Percentiles rank a stretch among this genome's conserved stretches.
phyloP scores from a whole-genome alignment of 108 stramenopile genomes.

The Pelagomonas calceolata region DNA sequence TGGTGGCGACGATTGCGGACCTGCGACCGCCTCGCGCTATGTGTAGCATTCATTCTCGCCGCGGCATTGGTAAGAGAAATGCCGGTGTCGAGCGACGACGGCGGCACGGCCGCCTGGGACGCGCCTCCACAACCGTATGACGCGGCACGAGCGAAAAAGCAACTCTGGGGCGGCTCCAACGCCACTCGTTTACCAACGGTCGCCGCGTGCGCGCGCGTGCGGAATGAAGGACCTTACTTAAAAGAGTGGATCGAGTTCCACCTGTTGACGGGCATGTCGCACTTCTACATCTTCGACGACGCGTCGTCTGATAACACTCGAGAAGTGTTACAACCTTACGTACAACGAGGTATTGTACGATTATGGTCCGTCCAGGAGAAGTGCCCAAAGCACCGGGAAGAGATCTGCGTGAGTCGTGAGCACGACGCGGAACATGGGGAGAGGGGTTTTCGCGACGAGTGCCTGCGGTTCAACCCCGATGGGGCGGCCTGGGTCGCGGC shows the following conservation, averaged over 20 bases:
- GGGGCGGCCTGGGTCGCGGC: neutral
- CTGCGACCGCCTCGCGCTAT: no score
- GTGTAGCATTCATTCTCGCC: no score
- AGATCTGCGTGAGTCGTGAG: neutral
- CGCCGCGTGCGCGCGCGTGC: neutral
- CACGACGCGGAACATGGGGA: neutral
- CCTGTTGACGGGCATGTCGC: neutral
- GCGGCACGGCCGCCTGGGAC: neutral
- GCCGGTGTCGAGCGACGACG: neutral
- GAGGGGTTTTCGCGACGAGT: neutral
- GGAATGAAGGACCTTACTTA: neutral
- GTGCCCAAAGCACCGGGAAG: neutral
- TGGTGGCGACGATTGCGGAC: no score
- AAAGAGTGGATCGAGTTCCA: neutral
- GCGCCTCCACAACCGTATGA: neutral
- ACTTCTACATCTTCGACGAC: conserved; percentile 1
- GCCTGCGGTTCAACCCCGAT: neutral
- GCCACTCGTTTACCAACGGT: neutral
- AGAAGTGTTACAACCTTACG: neutral
- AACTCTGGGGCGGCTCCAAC: no score
- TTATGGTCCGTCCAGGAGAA: neutral
- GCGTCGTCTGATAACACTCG: neutral
- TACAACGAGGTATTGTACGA: neutral
- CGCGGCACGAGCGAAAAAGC: no score
- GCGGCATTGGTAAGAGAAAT: no score